A percentile compares a stretch with the other conserved stretches of the same genome.
Conservation (phyloP, 2,329 filamentous ascomycete genomes). For the Arthrinium puccinioides region DNA sequence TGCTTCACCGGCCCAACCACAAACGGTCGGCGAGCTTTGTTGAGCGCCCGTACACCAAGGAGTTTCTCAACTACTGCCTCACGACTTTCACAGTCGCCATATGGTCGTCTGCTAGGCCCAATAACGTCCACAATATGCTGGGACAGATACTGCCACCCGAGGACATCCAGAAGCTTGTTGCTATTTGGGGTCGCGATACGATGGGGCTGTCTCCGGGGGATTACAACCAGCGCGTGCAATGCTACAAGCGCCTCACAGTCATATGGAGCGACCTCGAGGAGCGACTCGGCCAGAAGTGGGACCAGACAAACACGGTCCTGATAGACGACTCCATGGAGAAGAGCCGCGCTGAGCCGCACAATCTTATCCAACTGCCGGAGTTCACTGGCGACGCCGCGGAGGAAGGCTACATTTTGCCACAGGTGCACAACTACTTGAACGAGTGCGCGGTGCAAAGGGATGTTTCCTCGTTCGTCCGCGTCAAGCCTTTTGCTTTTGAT, state of each 20-base stretch:
- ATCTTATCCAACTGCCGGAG: slow-evolving; percentile 74
- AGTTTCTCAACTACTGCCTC: slow-evolving; percentile 70
- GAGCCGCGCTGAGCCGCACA: slow-evolving; percentile 74
- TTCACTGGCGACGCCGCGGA: slow-evolving; percentile 48
- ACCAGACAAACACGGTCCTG: slow-evolving; percentile 80
- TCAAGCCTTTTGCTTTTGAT: slow-evolving; percentile 38
- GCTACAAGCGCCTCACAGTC: slow-evolving; percentile 75
- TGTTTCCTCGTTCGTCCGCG: slow-evolving; percentile 54
- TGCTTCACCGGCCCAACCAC: slow-evolving; percentile 63
- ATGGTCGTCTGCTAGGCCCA: slow-evolving; percentile 78
- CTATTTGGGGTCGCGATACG: slow-evolving; percentile 70
- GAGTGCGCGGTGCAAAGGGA: slow-evolving; percentile 45
- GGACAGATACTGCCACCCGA: slow-evolving; percentile 50
- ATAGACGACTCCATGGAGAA: slow-evolving; percentile 83
- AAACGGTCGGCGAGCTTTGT: slow-evolving; percentile 46
- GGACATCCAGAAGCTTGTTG: slow-evolving; percentile 51
- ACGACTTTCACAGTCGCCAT: slow-evolving; percentile 72
- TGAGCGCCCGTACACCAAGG: slow-evolving; percentile 57
- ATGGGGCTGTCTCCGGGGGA: slow-evolving; percentile 60
- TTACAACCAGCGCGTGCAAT: slow-evolving; percentile 67
- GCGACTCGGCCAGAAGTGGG: slow-evolving; percentile 49
- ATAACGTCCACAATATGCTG: slow-evolving; percentile 67
- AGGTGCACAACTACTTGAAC: slow-evolving; percentile 57
- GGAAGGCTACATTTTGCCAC: slow-evolving; percentile 38
- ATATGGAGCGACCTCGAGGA: slow-evolving; percentile 55